phyloP scores from a whole-genome alignment of 2,329 filamentous ascomycete genomes.

The Phaeoacremonium minimum region DNA sequence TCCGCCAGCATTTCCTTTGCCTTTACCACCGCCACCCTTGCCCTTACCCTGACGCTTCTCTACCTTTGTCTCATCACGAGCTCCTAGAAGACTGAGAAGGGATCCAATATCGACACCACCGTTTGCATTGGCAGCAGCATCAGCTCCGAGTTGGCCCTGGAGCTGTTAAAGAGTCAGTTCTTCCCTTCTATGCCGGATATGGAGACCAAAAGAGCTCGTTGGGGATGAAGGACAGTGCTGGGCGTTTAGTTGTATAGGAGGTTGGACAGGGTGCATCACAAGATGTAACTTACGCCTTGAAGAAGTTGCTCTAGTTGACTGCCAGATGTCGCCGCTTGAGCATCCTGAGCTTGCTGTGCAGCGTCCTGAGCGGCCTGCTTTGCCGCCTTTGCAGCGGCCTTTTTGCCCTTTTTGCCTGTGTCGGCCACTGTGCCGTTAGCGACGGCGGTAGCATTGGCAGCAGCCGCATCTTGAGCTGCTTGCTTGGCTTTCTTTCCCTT shows the following conservation, averaged over 20 bases:
- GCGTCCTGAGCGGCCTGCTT: not conserved
- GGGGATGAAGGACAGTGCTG: no score
- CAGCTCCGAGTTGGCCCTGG: not conserved
- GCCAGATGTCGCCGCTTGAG: not conserved
- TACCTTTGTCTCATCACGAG: not conserved
- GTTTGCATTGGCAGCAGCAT: not conserved
- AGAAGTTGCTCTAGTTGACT: constrained; percentile 3
- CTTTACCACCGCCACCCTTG: constrained; percentile 3
- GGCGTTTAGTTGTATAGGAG: not conserved
- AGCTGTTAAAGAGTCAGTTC: constrained; percentile 1
- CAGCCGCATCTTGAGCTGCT: not conserved
- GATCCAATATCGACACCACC: not conserved
- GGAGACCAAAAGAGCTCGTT: no score
- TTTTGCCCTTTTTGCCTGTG: not conserved
- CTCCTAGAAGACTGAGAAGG: constrained; percentile 3
- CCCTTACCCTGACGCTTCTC: constrained; percentile 1
- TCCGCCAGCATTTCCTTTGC: not conserved
- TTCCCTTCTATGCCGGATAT: not conserved
- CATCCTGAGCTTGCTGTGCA: no score
- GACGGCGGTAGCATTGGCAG: not conserved
- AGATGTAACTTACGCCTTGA: constrained; percentile 1
- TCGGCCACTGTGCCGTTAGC: constrained; percentile 1
- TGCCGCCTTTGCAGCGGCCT: not conserved
- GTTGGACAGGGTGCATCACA: no score
- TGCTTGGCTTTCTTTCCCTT: constrained; percentile 1